Base-by-base conservation (phyloP, 2,329 filamentous ascomycete genomes). In the Venturiaceae sp. region DNA sequence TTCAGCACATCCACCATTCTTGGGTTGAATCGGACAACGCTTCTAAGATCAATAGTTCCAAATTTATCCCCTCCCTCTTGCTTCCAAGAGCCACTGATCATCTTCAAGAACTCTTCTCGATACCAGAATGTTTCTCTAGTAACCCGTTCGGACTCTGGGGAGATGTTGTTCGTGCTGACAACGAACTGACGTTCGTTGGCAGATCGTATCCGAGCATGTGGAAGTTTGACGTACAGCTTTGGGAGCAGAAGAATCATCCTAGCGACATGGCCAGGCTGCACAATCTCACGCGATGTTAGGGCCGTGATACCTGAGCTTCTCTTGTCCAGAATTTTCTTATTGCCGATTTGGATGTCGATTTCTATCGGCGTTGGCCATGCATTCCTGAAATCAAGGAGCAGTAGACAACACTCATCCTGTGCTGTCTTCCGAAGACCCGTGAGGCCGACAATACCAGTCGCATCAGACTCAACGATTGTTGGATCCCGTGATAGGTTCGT, bases 101-200 rank as follows among this genome's bases (percentile, higher is more conserved):
- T 77, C 60, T 87, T 85, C 3, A 96, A 79, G 1, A 96, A 80
- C 67, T 83, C 84, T 69, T 95, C 88, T 16, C 91, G 83, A 70
- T 90, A 96, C 92, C 92, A 96, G 69, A 96, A 96, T 0, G 86
- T 84, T 72, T 96, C 90, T 55, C 92, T 80, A 61, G 81, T 87
- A 13, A 84, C 82, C 34, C 88, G 83, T 72, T 96, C 92, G 46
- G 81, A 82, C 63, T 94, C 90, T 0, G 90, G 88, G 0, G 87
- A 86, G 58, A 92, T 83, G 65, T 88, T 88, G 67, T 83, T 85
- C 16, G 85, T 83, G 71, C 88, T 94, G 46, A 96, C 89, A 32
- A 96, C 89, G 66, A 95, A 96, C 67, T 96, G 92, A n/a, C 91
- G 83, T 67, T 90, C 87, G n/a, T 87, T 84, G 0, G 86, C 84